Evolutionary conservation across 2,329 filamentous ascomycete genomes (phyloP), one percentile per base, ranked within the genome.

Genomic region (Botrytis tulipae): DNA sequence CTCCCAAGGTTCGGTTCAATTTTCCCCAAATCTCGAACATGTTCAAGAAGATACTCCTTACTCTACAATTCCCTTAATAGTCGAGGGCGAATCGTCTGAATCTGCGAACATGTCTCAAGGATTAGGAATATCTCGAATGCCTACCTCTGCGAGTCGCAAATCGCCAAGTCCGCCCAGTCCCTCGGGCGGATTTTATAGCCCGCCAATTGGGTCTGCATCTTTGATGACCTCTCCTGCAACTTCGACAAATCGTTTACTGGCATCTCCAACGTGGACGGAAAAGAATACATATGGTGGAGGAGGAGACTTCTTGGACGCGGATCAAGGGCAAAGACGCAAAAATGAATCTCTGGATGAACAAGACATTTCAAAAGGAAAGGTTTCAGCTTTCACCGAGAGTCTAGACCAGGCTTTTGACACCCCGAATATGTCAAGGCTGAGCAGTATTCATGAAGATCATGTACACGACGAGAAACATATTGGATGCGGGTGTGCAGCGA

Each of bases 401-500:
- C 32, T 72, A 4, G 74, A 76, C 48, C 32, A 70, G 18, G 69
- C 62, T 22, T 74, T 67, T 63, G 61, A 73, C 59, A 68, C 42
- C 25, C 44, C 51, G 46, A 57, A 71, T 48, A 29, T 68, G 16
- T 46, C 70, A 12, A 70, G 70, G 12, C 40, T 69, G 46, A 67
- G 54, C 32, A 60, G 62, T 63, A 46, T 54, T 18, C 44, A 61
- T 29, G n/a, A 29, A 18, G n/a, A n/a, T n/a, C 22, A 37, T 20
- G 60, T 12, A 10, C n/a, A 69, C 37, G 35, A 74, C 61, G 61
- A 76, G 69, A 71, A 75, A 60, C 73, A 76, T 12, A 57, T 75
- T 60, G 72, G 67, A 18, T 62, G 70, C 14, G 76, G 76, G 63
- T 78, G 77, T 51, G 63, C 75, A 32, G 63, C 76, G 16, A 80